phyloP scores from a whole-genome alignment of 2,329 filamentous ascomycete species.

The Dactylellina parvicollis region DNA sequence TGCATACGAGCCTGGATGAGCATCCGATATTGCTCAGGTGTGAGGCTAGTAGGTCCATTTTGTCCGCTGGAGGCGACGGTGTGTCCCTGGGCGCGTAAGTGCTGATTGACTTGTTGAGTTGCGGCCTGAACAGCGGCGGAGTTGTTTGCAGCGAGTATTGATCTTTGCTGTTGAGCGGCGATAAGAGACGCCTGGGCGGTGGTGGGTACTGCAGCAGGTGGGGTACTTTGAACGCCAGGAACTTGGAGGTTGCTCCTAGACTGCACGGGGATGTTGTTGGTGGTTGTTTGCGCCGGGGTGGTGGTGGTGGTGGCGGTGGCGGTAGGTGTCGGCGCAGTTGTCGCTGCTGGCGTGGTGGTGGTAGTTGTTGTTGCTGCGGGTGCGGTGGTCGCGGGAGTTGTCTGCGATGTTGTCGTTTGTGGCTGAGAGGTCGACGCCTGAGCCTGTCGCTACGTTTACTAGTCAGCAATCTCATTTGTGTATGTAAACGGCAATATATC shows the following conservation, averaged over 20 bases:
- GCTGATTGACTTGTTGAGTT: slow-evolving; percentile 49
- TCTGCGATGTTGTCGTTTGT: background rate
- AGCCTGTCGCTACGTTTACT: slow-evolving; percentile 23
- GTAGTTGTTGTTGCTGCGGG: slow-evolving; percentile 7
- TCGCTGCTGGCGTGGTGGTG: background rate
- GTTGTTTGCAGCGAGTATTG: slow-evolving; percentile 21
- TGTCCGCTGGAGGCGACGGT: slow-evolving; percentile 40
- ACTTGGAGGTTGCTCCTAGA: slow-evolving; percentile 48
- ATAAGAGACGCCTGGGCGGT: slow-evolving; percentile 50
- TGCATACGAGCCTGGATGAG: slow-evolving; percentile 49
- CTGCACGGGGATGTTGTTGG: slow-evolving; percentile 34
- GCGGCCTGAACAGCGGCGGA: slow-evolving; percentile 41
- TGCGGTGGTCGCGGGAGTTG: background rate
- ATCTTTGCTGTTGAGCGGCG: slow-evolving; percentile 40
- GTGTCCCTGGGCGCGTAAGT: slow-evolving; percentile 38
- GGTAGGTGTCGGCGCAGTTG: background rate
- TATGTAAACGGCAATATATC: background rate
- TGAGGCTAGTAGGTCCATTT: slow-evolving; percentile 47
- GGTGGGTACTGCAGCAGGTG: slow-evolving; percentile 35
- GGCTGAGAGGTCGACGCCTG: slow-evolving; percentile 15
- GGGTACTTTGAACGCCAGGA: slow-evolving; percentile 23
- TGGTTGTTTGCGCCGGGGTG: background rate
- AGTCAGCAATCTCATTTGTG: background rate
- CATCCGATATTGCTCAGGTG: slow-evolving; percentile 48
- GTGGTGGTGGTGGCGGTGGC: background rate